Evolutionary conservation across 73 alveolate species (phyloP), one percentile per base, ranked within the genome.

Genomic region (Uronychia binucleata): DNA sequence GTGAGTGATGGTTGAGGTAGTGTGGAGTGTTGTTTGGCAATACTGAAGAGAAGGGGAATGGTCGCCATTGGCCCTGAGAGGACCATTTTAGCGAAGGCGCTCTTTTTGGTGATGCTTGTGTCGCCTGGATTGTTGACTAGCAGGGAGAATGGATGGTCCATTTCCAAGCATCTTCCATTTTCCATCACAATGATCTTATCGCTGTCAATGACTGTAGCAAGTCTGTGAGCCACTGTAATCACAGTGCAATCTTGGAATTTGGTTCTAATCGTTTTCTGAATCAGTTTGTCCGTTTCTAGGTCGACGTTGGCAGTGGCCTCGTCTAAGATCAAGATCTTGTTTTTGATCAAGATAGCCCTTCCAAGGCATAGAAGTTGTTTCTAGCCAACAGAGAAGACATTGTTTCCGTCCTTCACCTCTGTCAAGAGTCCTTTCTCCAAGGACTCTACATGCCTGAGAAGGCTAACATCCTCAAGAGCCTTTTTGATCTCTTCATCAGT

Each of bases 251-350:
- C 85, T 77, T 80, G 74, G 79, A 87, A 90, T 60, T 85, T 75
- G 32, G 31, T 78, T 86, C 87, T 88, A 75, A 91, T 79, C 29
- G 90, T 91, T 74, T 31, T 76, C 77, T 90, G 57, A 27, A 91
- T 91, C 30, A 91, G 74, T 31, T 91, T 84, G 86, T 91, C 96
- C 57, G 96, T 91, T 77, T 86, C 83, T 79, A 79, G 90, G 67
- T 91, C 96, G 57, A 91, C 91, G 74, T 87, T 81, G 57, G 93
- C 87, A 60, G 96, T 91, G 1, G 96, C 96, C 87, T 91, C 96
- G 82, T 91, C 96, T 60, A 91, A 77, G 35, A 91, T 84, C 31
- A 92, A 60, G 77, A 92, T 85, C 92, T 92, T 92, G 78, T 81
- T 82, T 19, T 86, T 86, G 83, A 81, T 88, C n/a, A 92, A 76